phyloP scores from a whole-genome alignment of 306 rosid species.

The Fragaria vesca region DNA sequence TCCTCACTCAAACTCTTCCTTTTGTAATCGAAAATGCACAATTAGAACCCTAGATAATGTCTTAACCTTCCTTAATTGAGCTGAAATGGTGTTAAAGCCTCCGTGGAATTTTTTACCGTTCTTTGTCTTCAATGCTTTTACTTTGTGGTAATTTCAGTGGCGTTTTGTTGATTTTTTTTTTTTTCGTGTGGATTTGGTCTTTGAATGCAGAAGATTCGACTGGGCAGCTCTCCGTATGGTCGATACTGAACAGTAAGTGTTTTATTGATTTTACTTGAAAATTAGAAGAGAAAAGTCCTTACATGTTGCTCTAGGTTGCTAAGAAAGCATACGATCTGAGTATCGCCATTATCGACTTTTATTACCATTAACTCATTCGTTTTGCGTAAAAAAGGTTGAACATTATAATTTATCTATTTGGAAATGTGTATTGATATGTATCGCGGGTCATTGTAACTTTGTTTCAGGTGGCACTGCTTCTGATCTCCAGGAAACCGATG shows the following conservation, averaged over 20 bases:
- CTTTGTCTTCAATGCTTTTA: neutral
- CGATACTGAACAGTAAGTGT: constrained; percentile 57
- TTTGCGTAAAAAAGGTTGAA: neutral
- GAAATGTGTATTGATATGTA: neutral
- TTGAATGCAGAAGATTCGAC: constrained; percentile 52
- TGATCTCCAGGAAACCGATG: constrained; percentile 28
- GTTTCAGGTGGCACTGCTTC: constrained; percentile 36
- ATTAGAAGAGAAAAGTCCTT: neutral
- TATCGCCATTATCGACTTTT: neutral
- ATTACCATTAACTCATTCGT: neutral
- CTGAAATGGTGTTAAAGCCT: neutral
- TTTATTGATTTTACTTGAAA: constrained; percentile 31
- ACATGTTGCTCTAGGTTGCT: constrained; percentile 2
- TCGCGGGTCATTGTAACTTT: neutral
- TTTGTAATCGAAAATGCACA: neutral
- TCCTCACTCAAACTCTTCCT: neutral
- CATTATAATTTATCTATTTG: neutral
- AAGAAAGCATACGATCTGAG: neutral
- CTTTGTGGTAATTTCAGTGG: no score
- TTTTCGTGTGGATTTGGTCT: constrained; percentile 11
- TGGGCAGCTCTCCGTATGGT: constrained; percentile 34
- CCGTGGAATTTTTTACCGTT: no score
- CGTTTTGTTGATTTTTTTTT: no score
- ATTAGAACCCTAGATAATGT: neutral
- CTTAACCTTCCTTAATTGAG: neutral